Conservation (phyloP, 331 rosid species). For the Cydonia oblonga region DNA sequence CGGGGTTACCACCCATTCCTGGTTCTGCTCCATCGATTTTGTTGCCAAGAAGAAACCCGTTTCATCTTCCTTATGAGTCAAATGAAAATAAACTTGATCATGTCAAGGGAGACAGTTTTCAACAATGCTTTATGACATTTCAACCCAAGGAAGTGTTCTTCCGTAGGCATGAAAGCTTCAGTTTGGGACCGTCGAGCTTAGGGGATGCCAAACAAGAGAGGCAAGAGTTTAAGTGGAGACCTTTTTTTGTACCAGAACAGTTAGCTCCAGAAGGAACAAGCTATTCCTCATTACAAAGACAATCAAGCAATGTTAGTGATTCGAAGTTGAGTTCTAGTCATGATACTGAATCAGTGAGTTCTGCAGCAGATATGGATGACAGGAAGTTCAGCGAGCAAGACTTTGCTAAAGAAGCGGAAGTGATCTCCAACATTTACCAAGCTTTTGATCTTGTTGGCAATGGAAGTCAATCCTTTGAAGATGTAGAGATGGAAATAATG, state of each 20-base stretch:
- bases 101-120: constrained; percentile 46
- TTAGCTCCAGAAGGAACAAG: constrained; percentile 59
- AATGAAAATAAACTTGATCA: constrained; percentile 78
- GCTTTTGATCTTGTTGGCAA: constrained; percentile 28
- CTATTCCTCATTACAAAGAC: constrained; percentile 52
- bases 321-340: constrained; percentile 80
- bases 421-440: constrained; percentile 31
- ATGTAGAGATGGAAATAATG: constrained; percentile 35
- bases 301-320: constrained; percentile 66
- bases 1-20: constrained; percentile 81
- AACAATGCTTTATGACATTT: constrained; percentile 33
- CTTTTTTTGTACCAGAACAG: constrained; percentile 53
- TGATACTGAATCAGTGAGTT: constrained; percentile 72
- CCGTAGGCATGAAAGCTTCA: constrained; percentile 73
- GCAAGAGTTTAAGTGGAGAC: constrained; percentile 55
- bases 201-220: constrained; percentile 41
- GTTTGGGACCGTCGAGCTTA: constrained; percentile 45
- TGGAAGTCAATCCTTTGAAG: constrained; percentile 42
- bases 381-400: constrained; percentile 45
- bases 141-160: constrained; percentile 48
- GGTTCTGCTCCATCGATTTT: constrained; percentile 90
- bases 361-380: constrained; percentile 53
- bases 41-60: constrained; percentile 76
- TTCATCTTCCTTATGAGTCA: constrained; percentile 70
- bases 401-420: constrained; percentile 37